phyloP scores from a whole-genome alignment of 106 monocot genomes.

The Acanthochlamys bracteata region DNA sequence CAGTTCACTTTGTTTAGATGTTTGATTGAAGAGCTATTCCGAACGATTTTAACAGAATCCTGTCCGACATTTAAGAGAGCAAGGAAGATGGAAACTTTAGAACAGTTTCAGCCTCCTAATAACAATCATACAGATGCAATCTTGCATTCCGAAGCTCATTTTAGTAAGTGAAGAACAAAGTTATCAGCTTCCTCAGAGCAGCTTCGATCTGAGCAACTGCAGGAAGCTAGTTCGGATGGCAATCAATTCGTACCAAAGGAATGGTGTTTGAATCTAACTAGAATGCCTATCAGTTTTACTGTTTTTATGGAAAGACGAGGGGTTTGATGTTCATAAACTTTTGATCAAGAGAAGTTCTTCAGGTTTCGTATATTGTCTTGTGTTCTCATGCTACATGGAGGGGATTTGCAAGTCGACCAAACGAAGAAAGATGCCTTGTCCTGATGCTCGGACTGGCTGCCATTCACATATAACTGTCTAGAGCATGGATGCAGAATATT shows the following conservation, averaged over 20 bases:
- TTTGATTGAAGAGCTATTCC: too few relatives aligned
- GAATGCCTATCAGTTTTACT: conserved; percentile 31
- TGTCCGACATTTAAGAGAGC: too few relatives aligned
- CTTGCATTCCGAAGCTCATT: too few relatives aligned
- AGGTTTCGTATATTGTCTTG: conserved; percentile 19
- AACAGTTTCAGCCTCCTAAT: too few relatives aligned
- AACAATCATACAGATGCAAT: too few relatives aligned
- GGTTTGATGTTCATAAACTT: conserved; percentile 32
- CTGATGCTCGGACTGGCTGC: conserved; percentile 24
- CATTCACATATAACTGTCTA: conserved; percentile 20
- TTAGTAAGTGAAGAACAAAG: too few relatives aligned
- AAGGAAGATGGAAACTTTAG: too few relatives aligned
- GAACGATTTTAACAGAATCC: too few relatives aligned
- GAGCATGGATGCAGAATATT: conserved; percentile 18
- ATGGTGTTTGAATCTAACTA: conserved; percentile 37
- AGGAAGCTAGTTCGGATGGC: neutral
- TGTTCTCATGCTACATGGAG: conserved; percentile 31
- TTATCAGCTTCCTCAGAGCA: too few relatives aligned
- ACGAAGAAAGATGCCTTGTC: conserved; percentile 20
- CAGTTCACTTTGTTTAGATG: too few relatives aligned
- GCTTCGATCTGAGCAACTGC: neutral
- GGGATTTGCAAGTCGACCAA: conserved; percentile 20
- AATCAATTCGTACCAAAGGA: conserved; percentile 27
- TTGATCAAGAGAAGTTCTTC: conserved; percentile 26
- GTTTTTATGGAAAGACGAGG: conserved; percentile 22